Evolutionary conservation across 2,329 filamentous ascomycete species (phyloP).

Genomic region (Alternaria triticina): DNA sequence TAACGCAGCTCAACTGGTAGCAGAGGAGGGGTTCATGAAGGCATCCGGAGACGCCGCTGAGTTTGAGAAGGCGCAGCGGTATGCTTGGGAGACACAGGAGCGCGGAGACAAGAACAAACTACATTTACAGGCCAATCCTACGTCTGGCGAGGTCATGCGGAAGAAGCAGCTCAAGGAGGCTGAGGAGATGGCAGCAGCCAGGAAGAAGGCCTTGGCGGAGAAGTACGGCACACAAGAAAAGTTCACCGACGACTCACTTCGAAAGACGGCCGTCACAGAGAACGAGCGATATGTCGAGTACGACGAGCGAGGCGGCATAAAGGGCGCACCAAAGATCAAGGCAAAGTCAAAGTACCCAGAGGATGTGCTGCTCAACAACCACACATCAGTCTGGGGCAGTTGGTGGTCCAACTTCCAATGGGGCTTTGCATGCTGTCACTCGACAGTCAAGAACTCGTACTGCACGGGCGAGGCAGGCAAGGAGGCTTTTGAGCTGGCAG

Average conservation of each 20-base stretch:
- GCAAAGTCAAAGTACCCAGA: slow-evolving; percentile 92
- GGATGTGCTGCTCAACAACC: slow-evolving; percentile 87
- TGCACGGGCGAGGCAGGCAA: slow-evolving; percentile 93
- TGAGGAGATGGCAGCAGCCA: slow-evolving; percentile 70
- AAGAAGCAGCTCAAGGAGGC: slow-evolving; percentile 80
- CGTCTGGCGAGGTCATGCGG: slow-evolving; percentile 82
- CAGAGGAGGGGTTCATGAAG: slow-evolving; percentile 90
- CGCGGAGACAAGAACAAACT: slow-evolving; percentile 76
- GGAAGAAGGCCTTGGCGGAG: slow-evolving; percentile 73
- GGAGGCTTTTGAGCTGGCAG: slow-evolving; percentile 77
- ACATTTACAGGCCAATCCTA: slow-evolving; percentile 96
- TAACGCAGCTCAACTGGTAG: slow-evolving; percentile 80
- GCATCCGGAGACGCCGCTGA: slow-evolving; percentile 90
- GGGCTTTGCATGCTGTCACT: slow-evolving; percentile 97
- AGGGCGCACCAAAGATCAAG: slow-evolving; percentile 77
- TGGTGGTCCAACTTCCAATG: slow-evolving; percentile 97
- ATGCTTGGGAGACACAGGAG: slow-evolving; percentile 96
- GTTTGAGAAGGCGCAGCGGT: slow-evolving; percentile 86
- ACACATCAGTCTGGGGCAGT: slow-evolving; percentile 91
- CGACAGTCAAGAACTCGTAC: slow-evolving; percentile 93
- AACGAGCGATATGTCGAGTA: slow-evolving; percentile 93
- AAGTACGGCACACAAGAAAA: slow-evolving; percentile 80
- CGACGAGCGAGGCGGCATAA: slow-evolving; percentile 86
- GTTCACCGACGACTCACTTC: slow-evolving; percentile 66
- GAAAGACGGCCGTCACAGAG: slow-evolving; percentile 73